These are phyloP conservation scores for Cladosporium sp. DNA, from an alignment of 2,329 filamentous ascomycete species.

Conservation along the genomic window DNA sequence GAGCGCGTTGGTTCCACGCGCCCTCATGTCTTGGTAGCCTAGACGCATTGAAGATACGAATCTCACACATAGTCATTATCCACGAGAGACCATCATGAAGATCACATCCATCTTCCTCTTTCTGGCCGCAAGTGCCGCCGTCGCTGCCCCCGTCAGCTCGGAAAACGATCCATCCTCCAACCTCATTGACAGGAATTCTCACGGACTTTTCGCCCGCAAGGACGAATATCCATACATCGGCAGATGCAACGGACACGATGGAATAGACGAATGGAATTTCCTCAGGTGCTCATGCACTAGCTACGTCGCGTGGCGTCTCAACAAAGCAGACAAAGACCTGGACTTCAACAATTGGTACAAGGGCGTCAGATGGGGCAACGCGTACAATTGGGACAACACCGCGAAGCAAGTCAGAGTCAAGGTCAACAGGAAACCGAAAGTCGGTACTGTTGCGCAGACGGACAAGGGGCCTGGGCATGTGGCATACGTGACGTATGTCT, in stretches of 20 bases:
- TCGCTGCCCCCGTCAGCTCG: no score
- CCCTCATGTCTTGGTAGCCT: no score
- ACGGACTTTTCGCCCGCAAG: background rate
- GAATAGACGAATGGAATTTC: background rate
- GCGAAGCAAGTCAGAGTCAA: background rate
- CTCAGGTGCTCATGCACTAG: background rate
- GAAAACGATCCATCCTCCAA: no score
- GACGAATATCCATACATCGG: background rate
- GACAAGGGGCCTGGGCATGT: background rate
- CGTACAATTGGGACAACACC: background rate
- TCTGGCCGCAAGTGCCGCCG: no score
- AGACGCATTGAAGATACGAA: no score
- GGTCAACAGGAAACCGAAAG: background rate
- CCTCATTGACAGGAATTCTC: background rate
- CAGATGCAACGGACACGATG: background rate
- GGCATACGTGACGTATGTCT: background rate
- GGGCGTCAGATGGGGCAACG: background rate
- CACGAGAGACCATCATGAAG: no score
- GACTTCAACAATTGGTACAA: slow-evolving; percentile 1
- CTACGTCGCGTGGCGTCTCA: slow-evolving; percentile 4
- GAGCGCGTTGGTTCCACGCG: no score
- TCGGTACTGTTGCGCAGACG: background rate
- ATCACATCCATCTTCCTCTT: no score
- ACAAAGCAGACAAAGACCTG: background rate
- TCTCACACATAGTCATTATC: no score